Evolutionary conservation across 768 basidiomycete genomes (phyloP).

Genomic region (Jaapia argillacea): DNA sequence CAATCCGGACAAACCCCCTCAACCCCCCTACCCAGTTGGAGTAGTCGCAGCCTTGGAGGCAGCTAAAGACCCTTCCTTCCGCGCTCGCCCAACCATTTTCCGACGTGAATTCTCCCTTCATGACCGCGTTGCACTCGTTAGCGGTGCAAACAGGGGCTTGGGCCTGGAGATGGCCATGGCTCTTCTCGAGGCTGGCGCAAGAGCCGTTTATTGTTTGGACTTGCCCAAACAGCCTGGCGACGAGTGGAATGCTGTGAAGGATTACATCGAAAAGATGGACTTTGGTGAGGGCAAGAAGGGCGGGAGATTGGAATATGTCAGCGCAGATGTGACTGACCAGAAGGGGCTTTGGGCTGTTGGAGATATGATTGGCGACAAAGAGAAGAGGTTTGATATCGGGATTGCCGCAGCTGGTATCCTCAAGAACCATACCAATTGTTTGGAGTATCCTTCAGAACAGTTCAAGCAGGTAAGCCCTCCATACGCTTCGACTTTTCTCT

Average conservation of each 20-base stretch:
- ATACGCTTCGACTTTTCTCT: slow-evolving; percentile 49
- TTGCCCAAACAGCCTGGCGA: slow-evolving; percentile 41
- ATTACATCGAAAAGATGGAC: slow-evolving; percentile 31
- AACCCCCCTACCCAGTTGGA: slow-evolving; percentile 52
- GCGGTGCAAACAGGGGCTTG: slow-evolving; percentile 38
- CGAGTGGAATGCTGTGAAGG: slow-evolving; percentile 44
- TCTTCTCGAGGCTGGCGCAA: slow-evolving; percentile 62
- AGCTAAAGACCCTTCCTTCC: slow-evolving; percentile 20
- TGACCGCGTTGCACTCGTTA: slow-evolving; percentile 26
- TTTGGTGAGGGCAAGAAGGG: slow-evolving; percentile 17
- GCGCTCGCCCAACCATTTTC: slow-evolving; percentile 10
- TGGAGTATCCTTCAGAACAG: slow-evolving; percentile 56
- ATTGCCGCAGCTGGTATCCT: slow-evolving; percentile 36
- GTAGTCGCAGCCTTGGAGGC: slow-evolving; percentile 48
- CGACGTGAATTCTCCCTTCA: slow-evolving; percentile 8
- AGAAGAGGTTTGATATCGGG: slow-evolving; percentile 34
- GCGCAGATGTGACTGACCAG: slow-evolving; percentile 26
- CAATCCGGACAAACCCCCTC: slow-evolving; percentile 27
- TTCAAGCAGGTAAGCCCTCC: slow-evolving; percentile 62
- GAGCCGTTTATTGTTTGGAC: slow-evolving; percentile 62
- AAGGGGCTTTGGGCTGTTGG: slow-evolving; percentile 41
- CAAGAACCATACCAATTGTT: slow-evolving; percentile 35
- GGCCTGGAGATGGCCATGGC: slow-evolving; percentile 78
- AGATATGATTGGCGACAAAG: slow-evolving; percentile 51
- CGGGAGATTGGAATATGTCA: slow-evolving; percentile 48